phyloP scores from a whole-genome alignment of 129 eudicot genomes.

The Daucus carota region DH1_v3.0 NC_030385.2:30190001-30190500 shows the following conservation, averaged over 20 bases:
- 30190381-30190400: not conserved
- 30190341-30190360: not conserved
- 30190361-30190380: not conserved
- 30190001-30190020: not conserved
- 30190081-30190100: not conserved
- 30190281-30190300: not conserved
- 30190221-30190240: not conserved
- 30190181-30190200: not conserved
- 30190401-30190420: too few relatives aligned
- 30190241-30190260: not conserved
- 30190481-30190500: not conserved
- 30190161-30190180: not conserved
- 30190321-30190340: too few relatives aligned
- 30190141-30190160: not conserved
- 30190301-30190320: not conserved
- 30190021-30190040: not conserved
- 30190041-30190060: not conserved
- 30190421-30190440: not conserved
- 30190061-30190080: not conserved
- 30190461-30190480: too few relatives aligned
- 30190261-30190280: not conserved
- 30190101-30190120: not conserved
- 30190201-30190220: not conserved
- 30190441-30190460: not conserved
- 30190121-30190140: not conserved